Conservation (phyloP, 2,329 filamentous ascomycete species). For the Paracamarosporium sp. region DNA sequence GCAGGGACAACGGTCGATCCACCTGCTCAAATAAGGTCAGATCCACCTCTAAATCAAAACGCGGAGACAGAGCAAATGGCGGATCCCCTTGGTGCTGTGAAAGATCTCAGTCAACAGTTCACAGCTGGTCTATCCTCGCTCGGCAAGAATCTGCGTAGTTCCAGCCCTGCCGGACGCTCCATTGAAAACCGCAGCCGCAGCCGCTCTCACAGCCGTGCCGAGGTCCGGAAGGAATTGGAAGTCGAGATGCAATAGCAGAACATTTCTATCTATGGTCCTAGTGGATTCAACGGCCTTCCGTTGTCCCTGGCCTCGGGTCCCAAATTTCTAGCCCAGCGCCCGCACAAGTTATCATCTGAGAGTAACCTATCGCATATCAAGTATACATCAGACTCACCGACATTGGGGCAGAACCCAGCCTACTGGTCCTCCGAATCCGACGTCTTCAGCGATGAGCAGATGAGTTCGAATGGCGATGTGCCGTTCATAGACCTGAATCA, state of each 20-base stretch:
- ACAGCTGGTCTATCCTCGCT: constrained; percentile 39
- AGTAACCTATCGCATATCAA: neutral
- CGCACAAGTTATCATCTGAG: neutral
- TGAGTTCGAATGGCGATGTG: neutral
- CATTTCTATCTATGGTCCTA: neutral
- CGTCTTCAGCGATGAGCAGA: neutral
- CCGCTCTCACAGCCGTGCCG: constrained; percentile 14
- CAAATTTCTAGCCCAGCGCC: neutral
- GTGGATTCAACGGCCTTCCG: neutral
- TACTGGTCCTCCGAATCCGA: neutral
- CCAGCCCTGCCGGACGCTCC: constrained; percentile 24
- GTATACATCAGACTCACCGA: neutral
- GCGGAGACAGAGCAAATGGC: neutral
- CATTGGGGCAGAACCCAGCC: neutral
- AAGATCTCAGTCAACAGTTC: constrained; percentile 38
- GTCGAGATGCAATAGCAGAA: constrained; percentile 42
- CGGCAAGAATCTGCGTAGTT: constrained; percentile 22
- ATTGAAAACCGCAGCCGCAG: constrained; percentile 24
- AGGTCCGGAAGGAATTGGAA: constrained; percentile 35
- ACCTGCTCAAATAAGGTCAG: neutral
- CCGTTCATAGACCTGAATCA: neutral
- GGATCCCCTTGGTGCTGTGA: constrained; percentile 30
- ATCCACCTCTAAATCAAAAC: constrained; percentile 12
- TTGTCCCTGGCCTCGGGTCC: neutral
- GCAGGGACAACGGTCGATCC: constrained; percentile 34